Conservation (phyloP, 805 yeast species). For the Cyberlindnera petersonii region DNA sequence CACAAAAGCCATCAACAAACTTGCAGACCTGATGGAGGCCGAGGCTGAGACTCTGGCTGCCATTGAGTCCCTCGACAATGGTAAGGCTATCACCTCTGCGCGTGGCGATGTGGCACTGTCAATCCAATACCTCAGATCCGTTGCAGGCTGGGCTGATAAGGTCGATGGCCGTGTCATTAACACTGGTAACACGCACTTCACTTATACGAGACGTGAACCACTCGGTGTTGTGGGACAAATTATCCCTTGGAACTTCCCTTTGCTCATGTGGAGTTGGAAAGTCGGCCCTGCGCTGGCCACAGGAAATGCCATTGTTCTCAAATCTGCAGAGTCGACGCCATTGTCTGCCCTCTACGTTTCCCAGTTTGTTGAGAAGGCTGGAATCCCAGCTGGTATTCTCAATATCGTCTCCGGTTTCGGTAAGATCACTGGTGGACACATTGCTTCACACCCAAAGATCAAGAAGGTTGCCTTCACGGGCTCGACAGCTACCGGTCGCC, state of each 20-base stretch:
- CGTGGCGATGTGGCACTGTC: slow-evolving; percentile 72
- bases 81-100: slow-evolving; percentile 72
- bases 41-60: slow-evolving; percentile 68
- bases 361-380: slow-evolving; percentile 69
- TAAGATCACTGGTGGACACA: slow-evolving; percentile 75
- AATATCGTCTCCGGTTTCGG: slow-evolving; percentile 88
- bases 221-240: slow-evolving; percentile 94
- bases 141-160: slow-evolving; percentile 93
- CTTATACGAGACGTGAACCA: slow-evolving; percentile 83
- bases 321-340: slow-evolving; percentile 92
- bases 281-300: slow-evolving; percentile 89
- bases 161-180: slow-evolving; percentile 70
- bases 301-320: slow-evolving; percentile 84
- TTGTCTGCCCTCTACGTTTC: slow-evolving; percentile 78
- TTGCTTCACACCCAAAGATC: slow-evolving; percentile 72
- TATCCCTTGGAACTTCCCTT: slow-evolving; percentile 97
- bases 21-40: slow-evolving; percentile 75
- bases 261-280: slow-evolving; percentile 93
- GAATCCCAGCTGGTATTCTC: slow-evolving; percentile 87
- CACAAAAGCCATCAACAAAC: slow-evolving; percentile 56
- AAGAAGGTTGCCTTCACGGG: slow-evolving; percentile 95
- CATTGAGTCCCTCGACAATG: slow-evolving; percentile 85
- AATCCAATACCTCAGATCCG: slow-evolving; percentile 68
- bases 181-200: slow-evolving; percentile 69
- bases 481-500: slow-evolving; percentile 81